Percentiles rank a stretch among this genome's conserved stretches.
Conservation (phyloP, 108 stramenopile genomes). For the Discostella stelligeroides region DNA sequence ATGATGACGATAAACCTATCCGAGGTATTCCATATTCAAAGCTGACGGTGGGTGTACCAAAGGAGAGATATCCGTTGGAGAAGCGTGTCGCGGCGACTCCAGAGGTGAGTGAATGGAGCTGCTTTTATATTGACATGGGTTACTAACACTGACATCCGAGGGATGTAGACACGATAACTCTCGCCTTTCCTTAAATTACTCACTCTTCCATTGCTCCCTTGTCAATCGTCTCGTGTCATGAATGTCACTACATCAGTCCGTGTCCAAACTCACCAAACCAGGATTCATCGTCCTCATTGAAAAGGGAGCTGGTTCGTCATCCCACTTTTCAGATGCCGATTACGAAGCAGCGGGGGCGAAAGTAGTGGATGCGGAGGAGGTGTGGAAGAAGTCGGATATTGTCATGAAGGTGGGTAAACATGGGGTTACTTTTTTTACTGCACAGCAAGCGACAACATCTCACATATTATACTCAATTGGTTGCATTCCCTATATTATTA, state of each 20-base stretch:
- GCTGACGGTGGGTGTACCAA: slow-evolving; percentile 94
- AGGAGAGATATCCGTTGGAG: slow-evolving; percentile 90
- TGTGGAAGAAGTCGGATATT: slow-evolving; percentile 89
- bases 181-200: too few species aligned
- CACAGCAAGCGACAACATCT: background rate
- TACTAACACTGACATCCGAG: too few species aligned
- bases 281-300: slow-evolving; percentile 86
- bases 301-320: slow-evolving; percentile 86
- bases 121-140: background rate
- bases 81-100: slow-evolving; percentile 91
- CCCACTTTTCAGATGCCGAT: slow-evolving; percentile 90
- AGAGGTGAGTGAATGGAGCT: slow-evolving; percentile 44
- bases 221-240: background rate
- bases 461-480: background rate
- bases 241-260: slow-evolving; percentile 38
- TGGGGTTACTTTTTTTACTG: too few species aligned
- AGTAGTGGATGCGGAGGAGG: slow-evolving; percentile 75
- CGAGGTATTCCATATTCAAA: slow-evolving; percentile 78
- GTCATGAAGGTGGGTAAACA: slow-evolving; percentile 89
- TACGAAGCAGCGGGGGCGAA: slow-evolving; percentile 95
- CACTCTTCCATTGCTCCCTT: slow-evolving; percentile 4
- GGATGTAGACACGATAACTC: too few species aligned
- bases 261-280: slow-evolving; percentile 77
- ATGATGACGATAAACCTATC: slow-evolving; percentile 23
- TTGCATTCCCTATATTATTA: slow-evolving; percentile 7